Evolutionary conservation across 148 eudicot genomes (phyloP), one percentile per base, ranked within the genome.

Genomic region (Amaranthus palmeri): DNA sequence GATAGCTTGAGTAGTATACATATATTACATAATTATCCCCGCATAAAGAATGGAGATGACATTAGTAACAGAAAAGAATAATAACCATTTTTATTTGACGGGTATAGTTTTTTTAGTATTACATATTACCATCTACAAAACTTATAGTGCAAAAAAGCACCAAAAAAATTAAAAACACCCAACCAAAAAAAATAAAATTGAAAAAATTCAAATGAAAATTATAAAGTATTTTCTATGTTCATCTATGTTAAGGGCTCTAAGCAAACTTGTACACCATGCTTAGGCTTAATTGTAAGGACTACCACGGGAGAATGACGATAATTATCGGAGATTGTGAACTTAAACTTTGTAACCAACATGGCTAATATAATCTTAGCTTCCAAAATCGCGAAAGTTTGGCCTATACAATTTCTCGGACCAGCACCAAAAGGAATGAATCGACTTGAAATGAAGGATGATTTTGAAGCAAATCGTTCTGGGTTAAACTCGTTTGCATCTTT

Each of bases 361-460:
- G 92, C 90, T 57, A 91, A 60, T 62, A 95, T 89, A 72, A 90
- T 88, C 76, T 92, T 92, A 25, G 97, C 91, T 77, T 92, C 96
- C 96, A 90, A 88, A 2, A 90, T 43, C 0, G 97, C 97, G 69
- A 90, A 92, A 4, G 87, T 55, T 50, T 92, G 97, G n/a, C 97
- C 97, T 47, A 92, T 86, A 53, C 97, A 92, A 49, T 92, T 92
- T n/a, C 97, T 72, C 3, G 97, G 97, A 42, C 97, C 97, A 0
- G 88, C 83, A 0, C 93, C 97, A 52, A 92, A 95, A 0, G 98
- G 98, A 43, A 95, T 79, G 65, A 95, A 95, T 52, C 88, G 83
- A 9, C 97, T 87, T 0, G 89, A 80, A 3, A 72, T 56, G 15
- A 54, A 85, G 4, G 36, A 25, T 25, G 93, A 73, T 69, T 84